phyloP scores from a whole-genome alignment of 345 rosid genomes.

The Rhizophora mangle region DNA sequence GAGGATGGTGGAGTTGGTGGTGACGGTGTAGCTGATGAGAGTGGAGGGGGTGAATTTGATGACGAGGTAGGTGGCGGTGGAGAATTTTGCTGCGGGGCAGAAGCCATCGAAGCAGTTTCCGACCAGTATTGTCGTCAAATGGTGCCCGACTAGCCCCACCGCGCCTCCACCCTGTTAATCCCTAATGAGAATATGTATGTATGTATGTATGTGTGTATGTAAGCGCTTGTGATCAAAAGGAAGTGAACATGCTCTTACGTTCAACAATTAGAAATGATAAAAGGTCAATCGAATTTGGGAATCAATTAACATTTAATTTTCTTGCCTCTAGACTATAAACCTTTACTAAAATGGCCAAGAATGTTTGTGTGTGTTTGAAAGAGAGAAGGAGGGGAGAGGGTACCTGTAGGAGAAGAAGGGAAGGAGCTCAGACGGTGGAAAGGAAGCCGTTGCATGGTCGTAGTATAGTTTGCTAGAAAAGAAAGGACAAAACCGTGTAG shows the following conservation, averaged over 20 bases:
- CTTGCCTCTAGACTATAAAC: no score
- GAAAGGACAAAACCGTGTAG: constrained; percentile 9
- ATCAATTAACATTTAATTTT: no score
- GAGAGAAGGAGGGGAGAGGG: background rate
- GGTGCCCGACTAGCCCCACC: constrained; percentile 23
- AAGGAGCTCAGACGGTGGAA: constrained; percentile 24
- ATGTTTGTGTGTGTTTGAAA: no score
- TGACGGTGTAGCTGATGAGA: constrained; percentile 19
- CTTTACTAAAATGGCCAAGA: background rate
- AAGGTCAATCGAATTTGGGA: background rate
- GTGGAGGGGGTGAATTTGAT: constrained; percentile 8
- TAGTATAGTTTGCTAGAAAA: background rate
- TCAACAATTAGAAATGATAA: background rate
- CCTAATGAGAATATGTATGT: constrained; percentile 2
- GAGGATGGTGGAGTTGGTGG: constrained; percentile 26
- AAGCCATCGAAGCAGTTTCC: constrained; percentile 23
- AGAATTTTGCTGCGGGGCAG: constrained; percentile 17
- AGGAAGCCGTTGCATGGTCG: constrained; percentile 9
- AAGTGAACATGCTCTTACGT: background rate
- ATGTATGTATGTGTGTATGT: background rate
- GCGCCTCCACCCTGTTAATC: constrained; percentile 18
- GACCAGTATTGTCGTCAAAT: background rate
- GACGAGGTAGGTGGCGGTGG: constrained; percentile 20
- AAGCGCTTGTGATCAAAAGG: background rate
- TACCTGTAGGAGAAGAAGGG: constrained; percentile 28